Percentiles rank a stretch among this genome's conserved stretches.
phyloP scores from a whole-genome alignment of 257 asterid species.

The Prunella vulgaris region DNA sequence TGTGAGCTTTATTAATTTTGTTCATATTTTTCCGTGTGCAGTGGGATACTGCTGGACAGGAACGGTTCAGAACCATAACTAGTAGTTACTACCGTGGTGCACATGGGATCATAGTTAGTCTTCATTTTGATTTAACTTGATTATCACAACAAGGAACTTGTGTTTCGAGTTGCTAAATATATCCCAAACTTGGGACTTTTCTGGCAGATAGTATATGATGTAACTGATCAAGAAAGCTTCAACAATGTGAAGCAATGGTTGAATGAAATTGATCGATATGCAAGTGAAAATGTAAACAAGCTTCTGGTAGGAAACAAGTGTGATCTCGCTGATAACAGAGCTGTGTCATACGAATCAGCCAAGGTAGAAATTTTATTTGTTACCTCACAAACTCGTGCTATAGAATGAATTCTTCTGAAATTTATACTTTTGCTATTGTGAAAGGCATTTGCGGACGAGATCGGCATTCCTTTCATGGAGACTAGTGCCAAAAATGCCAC shows the following conservation, averaged over 20 bases:
- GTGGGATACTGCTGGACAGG: slow-evolving; percentile 99
- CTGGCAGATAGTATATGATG: slow-evolving; percentile 76
- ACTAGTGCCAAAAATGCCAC: slow-evolving; percentile 91
- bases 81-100: slow-evolving; percentile 98
- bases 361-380: slow-evolving; percentile 43
- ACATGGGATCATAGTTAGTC: slow-evolving; percentile 85
- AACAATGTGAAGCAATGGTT: slow-evolving; percentile 93
- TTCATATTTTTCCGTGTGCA: slow-evolving; percentile 25
- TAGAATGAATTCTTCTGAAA: slow-evolving; percentile 7
- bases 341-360: slow-evolving; percentile 71
- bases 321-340: slow-evolving; percentile 76
- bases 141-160: slow-evolving; percentile 4
- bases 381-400: neutral
- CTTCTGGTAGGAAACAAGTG: slow-evolving; percentile 85
- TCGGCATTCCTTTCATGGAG: slow-evolving; percentile 94
- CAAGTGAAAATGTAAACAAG: slow-evolving; percentile 83
- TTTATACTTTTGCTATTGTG: slow-evolving; percentile 10
- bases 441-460: slow-evolving; percentile 89
- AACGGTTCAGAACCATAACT: slow-evolving; percentile 90
- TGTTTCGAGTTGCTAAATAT: neutral
- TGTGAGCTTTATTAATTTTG: neutral
- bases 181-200: slow-evolving; percentile 19
- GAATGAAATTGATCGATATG: slow-evolving; percentile 86
- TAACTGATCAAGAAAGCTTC: slow-evolving; percentile 85
- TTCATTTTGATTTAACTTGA: slow-evolving; percentile 3